These are phyloP conservation scores for Solanum boliviense DNA, from an alignment of 257 asterid genomes.

Conservation along the genomic window DNA sequence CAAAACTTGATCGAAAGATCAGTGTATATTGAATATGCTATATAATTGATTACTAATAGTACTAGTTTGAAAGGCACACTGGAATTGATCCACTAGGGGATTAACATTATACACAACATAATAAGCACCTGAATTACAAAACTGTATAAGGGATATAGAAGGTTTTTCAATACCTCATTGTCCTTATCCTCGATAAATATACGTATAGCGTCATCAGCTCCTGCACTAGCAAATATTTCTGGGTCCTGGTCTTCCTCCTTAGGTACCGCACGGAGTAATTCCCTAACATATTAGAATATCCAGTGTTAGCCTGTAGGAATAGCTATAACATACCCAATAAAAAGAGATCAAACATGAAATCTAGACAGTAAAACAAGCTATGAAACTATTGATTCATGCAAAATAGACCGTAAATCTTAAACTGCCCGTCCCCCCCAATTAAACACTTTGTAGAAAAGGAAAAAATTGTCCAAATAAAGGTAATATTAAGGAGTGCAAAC, in stretches of 20 bases:
- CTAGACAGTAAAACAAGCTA: background rate
- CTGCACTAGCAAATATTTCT: slow-evolving; percentile 62
- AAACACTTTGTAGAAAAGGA: background rate
- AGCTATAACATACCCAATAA: background rate
- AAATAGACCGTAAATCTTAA: background rate
- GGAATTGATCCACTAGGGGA: background rate
- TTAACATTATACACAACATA: background rate
- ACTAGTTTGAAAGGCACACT: background rate
- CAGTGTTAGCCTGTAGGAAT: background rate
- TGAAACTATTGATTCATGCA: background rate
- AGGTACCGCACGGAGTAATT: background rate
- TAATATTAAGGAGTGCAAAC: background rate
- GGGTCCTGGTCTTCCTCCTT: background rate
- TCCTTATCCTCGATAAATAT: slow-evolving; percentile 58
- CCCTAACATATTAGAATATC: slow-evolving; percentile 36
- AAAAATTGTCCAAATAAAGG: background rate
- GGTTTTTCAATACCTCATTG: slow-evolving; percentile 32
- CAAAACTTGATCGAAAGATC: background rate
- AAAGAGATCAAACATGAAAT: background rate
- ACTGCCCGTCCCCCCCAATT: background rate
- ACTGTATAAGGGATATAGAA: background rate
- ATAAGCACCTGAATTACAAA: background rate
- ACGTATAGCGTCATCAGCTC: slow-evolving; percentile 86
- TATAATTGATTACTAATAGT: background rate
- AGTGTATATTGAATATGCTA: background rate